phyloP scores from a whole-genome alignment of 805 yeast genomes.

The Kluyveromyces aestuarii region DNA sequence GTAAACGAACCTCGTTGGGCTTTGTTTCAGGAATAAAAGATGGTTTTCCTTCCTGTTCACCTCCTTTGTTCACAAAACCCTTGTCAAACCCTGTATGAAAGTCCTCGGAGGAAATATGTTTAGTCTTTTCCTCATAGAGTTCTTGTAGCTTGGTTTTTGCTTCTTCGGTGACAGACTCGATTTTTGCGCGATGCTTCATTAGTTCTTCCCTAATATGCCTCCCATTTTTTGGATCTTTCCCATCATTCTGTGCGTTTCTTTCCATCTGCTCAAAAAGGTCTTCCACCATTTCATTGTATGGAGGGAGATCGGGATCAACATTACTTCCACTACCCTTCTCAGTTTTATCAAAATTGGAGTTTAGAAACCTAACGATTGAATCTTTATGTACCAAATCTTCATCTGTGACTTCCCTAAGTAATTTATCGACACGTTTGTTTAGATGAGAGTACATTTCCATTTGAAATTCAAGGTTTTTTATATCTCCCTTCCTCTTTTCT shows the following conservation, averaged over 20 bases:
- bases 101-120: slow-evolving; percentile 83
- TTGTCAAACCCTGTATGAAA: slow-evolving; percentile 87
- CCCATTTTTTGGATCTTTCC: slow-evolving; percentile 35
- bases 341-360: slow-evolving; percentile 43
- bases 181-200: slow-evolving; percentile 56
- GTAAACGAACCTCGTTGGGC: slow-evolving; percentile 3
- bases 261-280: slow-evolving; percentile 74
- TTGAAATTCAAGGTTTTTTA: slow-evolving; percentile 66
- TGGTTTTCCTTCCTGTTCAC: slow-evolving; percentile 13
- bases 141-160: slow-evolving; percentile 59
- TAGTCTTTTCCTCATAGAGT: slow-evolving; percentile 59
- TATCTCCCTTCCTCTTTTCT: slow-evolving; percentile 66
- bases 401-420: slow-evolving; percentile 38
- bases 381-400: slow-evolving; percentile 28
- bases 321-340: slow-evolving; percentile 45
- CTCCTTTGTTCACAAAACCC: slow-evolving; percentile 62
- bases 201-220: slow-evolving; percentile 30
- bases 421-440: slow-evolving; percentile 59
- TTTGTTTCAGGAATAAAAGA: slow-evolving; percentile 1
- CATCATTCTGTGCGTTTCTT: slow-evolving; percentile 45
- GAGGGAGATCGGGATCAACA: slow-evolving; percentile 41
- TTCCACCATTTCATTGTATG: slow-evolving; percentile 88
- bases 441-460: slow-evolving; percentile 71
- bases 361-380: slow-evolving; percentile 35
- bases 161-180: slow-evolving; percentile 54